Evolutionary conservation across 495 filamentous ascomycete species (phyloP), one percentile per base, ranked within the genome.

Genomic region (Neurospora intermedia): DNA sequence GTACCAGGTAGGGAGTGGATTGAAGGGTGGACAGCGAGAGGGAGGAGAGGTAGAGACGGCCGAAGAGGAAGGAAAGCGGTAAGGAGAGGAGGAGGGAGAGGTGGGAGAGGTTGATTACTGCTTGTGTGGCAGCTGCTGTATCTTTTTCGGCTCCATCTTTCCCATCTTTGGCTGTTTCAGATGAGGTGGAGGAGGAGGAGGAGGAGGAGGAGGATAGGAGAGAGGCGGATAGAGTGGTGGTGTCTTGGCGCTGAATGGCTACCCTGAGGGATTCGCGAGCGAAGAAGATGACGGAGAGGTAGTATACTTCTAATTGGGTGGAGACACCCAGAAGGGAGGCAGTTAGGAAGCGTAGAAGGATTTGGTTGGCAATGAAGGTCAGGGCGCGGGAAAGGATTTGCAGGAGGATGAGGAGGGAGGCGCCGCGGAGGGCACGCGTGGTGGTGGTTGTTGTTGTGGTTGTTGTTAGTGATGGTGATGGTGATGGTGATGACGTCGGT

Each of bases 291-390:
- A 96, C 90, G 3, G 93, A 91, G 40, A 94, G 90, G 72, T 93
- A 93, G 80, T 92, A 97, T 2, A 98, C 88, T 74, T 99, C 96
- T 5, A 98, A 87, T 79, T 97, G 96, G 4, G 93, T 89, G 2
- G 94, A 92, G 39, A 96, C 85, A 5, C 94, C 96, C 2, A 98
- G 86, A 0, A 94, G 85, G 54, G 91, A 87, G 0, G 96, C 94
- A 0, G 94, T 95, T 27, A 98, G 83, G 77, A 90, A 93, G 45
- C 94, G 93, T 6, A 99, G 85, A 13, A 98, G 89, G 69, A 96
- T 71, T 80, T 98, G 94, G 84, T 98, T 98, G 72, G 94, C 89
- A 62, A 88, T 80, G 81, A 99, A 99, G 38, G 96, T 98, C 74
- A 97, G 83, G 54, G 91, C 88, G 69, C 95, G 91, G 16, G 94